These are phyloP conservation scores for Neoboletus brunneissimus DNA, from an alignment of 768 basidiomycete genomes.

Conservation along the genomic window DNA sequence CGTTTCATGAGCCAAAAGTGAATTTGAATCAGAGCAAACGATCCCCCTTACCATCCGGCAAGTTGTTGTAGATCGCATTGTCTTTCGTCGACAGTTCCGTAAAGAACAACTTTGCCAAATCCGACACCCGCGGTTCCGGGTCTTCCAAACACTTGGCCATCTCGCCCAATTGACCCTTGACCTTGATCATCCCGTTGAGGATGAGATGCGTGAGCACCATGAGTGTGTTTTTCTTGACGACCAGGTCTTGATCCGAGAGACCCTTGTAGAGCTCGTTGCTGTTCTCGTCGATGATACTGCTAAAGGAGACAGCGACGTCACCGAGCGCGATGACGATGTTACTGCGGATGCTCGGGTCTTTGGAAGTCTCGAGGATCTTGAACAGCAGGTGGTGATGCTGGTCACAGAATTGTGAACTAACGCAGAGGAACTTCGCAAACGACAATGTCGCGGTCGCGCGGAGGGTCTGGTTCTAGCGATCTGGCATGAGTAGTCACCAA, in stretches of 20 bases:
- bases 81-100: constrained; percentile 94
- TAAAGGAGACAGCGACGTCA: constrained; percentile 98
- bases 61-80: constrained; percentile 98
- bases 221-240: constrained; percentile 98
- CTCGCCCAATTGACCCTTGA: constrained; percentile 98
- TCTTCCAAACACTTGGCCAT: constrained; percentile 99
- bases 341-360: constrained; percentile 84
- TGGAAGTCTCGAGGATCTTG: constrained; percentile 90
- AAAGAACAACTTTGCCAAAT: constrained; percentile 98
- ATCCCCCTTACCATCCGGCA: constrained; percentile 76
- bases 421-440: constrained; percentile 95
- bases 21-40: background rate
- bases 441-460: constrained; percentile 85
- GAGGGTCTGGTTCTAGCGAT: constrained; percentile 72
- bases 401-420: constrained; percentile 93
- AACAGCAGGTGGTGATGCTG: constrained; percentile 84
- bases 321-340: constrained; percentile 98
- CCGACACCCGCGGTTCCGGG: constrained; percentile 78
- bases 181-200: constrained; percentile 99
- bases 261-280: constrained; percentile 94
- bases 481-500: constrained; percentile 5
- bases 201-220: constrained; percentile 98
- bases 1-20: constrained; percentile 3
- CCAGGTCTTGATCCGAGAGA: constrained; percentile 77
- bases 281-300: constrained; percentile 95